Evolutionary conservation across 352 stramenopile species (phyloP), one percentile per base, ranked within the genome.

Genomic region (Phytophthora cryptogea): DNA sequence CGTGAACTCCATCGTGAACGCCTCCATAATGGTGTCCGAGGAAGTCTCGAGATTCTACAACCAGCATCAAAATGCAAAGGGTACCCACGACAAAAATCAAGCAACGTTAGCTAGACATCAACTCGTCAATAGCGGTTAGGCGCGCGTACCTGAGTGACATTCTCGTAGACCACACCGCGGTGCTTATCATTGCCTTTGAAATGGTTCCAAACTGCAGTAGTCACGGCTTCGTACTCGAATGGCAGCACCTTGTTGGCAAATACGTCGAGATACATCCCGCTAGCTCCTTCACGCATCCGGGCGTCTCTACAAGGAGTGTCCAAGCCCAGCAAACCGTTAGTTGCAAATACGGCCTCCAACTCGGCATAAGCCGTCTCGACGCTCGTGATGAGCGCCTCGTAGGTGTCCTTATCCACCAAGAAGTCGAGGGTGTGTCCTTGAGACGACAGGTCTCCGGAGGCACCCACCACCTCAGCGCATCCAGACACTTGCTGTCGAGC

Each of bases 21-120:
- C 64, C 47, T 83, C 74, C 47, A 83, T 68, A 23, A 83, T 74
- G 13, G 64, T 83, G 36, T 83, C 70, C 32, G 70, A 75, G 10
- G 56, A 65, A 54, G 48, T 49, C 26, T 61, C 62, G 14, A 72
- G 23, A 23, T 65, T 51, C 66, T 75, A 28, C 48, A 23, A 23
- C 20, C 20, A 54, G 8, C 1, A 33, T 4, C 6, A 48, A 3
- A 2, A 23, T 23, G 20, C 20, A 23, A 53, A 17, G 33, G 8
- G 40, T 53, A 40, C 3, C 13, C 23, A 51, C 14, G 1, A 45
- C 27, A 50, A 52, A 31, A 46, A 42, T 10, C 26, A 62, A 16
- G 23, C 43, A 45, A 11, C 3, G 48, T 70, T 51, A 58, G 37
- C 33, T 36, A 58, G 9, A 45, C n/a, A 45, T 41, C n/a, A 11